Base-by-base conservation (phyloP, 345 rosid genomes). In the Orychophragmus violaceus region DNA sequence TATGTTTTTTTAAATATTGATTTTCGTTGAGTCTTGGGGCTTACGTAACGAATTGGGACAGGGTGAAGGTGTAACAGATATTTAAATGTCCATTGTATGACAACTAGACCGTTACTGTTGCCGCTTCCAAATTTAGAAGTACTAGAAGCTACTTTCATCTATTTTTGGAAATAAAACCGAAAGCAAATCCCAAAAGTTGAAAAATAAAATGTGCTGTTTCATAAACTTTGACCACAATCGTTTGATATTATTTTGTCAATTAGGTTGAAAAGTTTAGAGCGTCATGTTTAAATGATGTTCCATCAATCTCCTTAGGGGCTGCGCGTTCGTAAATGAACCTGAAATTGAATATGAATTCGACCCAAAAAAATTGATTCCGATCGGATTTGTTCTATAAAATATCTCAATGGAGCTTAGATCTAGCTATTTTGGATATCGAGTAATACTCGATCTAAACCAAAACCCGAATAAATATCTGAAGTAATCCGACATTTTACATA, bases 41-140 rank as follows among this genome's bases (percentile, higher is more conserved):
- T 37, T 28, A 69, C 3, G 51, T 27, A 68, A 59, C 17, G 36
- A 23, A 24, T 33, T 44, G 7, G 19, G 5, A 42, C 33, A 33
- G 37, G 37, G 55, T 66, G 22, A 66, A 28, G 42, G 33, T 56
- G 45, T 17, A 13, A 68, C 16, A 1, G 2, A 36, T 69, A 68
- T 48, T 49, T 59, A 49, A 59, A 50, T 49, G 29, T 59, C 59
- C 8, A 59, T 36, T 49, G 3, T 1, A 27, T 25, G 66, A 30
- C 7, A 36, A 59, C 19, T 49, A 59, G 59, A 69, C 41, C 41
- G 32, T 69, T 69, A 49, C 59, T 18, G 24, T 37, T 36, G 17
- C 13, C 23, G 51, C 24, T 59, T 49, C 66, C 11, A 69, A 36
- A 69, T 59, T 49, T 69, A 37, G 73, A 59, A 25, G 39, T 69